Base-by-base conservation (phyloP, 2,329 filamentous ascomycete genomes). In the Penicillium vulpinum region DNA sequence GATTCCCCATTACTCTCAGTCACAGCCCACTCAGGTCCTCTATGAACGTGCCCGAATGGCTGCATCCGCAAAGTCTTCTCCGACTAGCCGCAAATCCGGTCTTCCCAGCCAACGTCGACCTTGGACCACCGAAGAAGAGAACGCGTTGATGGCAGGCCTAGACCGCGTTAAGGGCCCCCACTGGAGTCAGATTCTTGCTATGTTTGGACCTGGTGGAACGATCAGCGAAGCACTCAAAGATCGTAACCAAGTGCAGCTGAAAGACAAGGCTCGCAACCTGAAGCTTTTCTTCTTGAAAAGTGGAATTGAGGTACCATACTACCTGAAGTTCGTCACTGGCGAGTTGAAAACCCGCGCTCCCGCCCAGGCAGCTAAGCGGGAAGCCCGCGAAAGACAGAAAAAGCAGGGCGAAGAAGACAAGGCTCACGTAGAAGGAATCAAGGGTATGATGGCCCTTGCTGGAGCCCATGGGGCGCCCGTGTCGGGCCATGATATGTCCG, bases 281-380 rank as follows among this genome's bases (percentile, higher is more conserved):
- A 96, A 96, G 73, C 77, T 96, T 0, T 96, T 94, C 77, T 96
- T 96, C 74, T 78, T 96, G 52, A 96, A 96, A 78, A 93, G 89
- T 18, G 91, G 91, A 51, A 92, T 91, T 5, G 92, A 96, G 67
- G 92, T 96, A 72, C 92, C 92, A 0, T 91, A 90, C 66, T 94
- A 94, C 65, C 77, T 96, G 22, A 88, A 92, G 67, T 90, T 89
- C 29, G 92, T 96, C 11, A 96, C 92, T 0, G 92, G 92, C 4
- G 92, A 96, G 74, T 78, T 96, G 36, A 93, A 94, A 75, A 96
- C 92, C 0, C 81, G 91, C 16, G 90, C 91, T 0, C 91, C 90
- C 0, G 88, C 85, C 2, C 78, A 80, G 62, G 78, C 78, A 21
- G 77, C 77, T n/a, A 80, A 80, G 62, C 74, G 78, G 15, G 78